Evolutionary conservation across 2,329 filamentous ascomycete genomes (phyloP).

Genomic region (Sporothrix brunneoviolacea): DNA sequence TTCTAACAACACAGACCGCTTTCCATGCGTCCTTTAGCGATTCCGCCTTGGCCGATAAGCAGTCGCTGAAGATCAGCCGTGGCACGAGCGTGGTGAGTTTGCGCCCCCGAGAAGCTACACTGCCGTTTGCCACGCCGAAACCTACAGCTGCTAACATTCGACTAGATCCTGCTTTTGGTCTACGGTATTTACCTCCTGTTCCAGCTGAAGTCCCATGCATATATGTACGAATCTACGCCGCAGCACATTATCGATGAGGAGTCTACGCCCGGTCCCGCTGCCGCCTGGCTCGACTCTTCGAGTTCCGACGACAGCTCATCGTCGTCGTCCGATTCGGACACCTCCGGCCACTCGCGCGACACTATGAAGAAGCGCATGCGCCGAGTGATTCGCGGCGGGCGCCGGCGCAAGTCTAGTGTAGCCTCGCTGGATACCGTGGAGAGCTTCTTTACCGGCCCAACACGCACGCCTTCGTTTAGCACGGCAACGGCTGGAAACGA

Average conservation of each 20-base stretch:
- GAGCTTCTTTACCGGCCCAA: conserved; percentile 20
- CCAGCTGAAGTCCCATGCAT: conserved; percentile 85
- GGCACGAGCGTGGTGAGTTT: conserved; percentile 73
- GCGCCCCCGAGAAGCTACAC: no score
- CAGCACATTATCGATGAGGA: conserved; percentile 92
- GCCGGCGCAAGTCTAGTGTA: conserved; percentile 55
- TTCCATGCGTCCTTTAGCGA: conserved; percentile 83
- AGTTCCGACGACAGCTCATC: conserved; percentile 20
- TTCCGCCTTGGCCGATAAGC: conserved; percentile 52
- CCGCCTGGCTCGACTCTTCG: conserved; percentile 72
- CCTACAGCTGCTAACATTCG: not conserved
- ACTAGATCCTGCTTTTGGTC: conserved; percentile 66
- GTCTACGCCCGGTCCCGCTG: conserved; percentile 75
- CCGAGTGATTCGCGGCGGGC: conserved; percentile 39
- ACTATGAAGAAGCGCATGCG: conserved; percentile 59
- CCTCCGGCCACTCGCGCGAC: conserved; percentile 35
- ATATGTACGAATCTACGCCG: conserved; percentile 87
- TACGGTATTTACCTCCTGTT: conserved; percentile 82
- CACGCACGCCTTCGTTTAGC: conserved; percentile 37
- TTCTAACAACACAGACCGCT: conserved; percentile 52
- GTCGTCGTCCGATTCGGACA: conserved; percentile 55
- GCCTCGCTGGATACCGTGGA: conserved; percentile 49
- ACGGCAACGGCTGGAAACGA: conserved; percentile 30
- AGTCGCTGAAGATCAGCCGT: conserved; percentile 78
- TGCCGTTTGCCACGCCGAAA: no score